These are phyloP conservation scores for Raffaelea arxii DNA, from an alignment of 2,329 filamentous ascomycete species.

Conservation along the genomic window DNA sequence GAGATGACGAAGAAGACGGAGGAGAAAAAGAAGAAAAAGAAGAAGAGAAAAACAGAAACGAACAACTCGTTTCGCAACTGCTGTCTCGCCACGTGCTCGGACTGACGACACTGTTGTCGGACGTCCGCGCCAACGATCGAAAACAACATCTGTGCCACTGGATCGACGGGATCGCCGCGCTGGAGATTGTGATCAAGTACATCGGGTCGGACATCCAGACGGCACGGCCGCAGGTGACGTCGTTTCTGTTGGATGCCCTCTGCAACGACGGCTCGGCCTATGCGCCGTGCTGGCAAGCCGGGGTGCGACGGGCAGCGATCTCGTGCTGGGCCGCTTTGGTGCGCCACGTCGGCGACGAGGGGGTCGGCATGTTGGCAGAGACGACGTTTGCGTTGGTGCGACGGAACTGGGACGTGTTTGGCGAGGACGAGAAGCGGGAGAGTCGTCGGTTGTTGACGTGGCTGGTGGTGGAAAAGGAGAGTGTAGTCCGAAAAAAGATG, in stretches of 20 bases:
- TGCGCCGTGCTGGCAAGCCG: slow-evolving; percentile 10
- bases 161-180: slow-evolving; percentile 50
- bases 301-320: slow-evolving; percentile 68
- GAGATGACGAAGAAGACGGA: slow-evolving; percentile 7
- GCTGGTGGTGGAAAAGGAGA: slow-evolving; percentile 56
- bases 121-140: slow-evolving; percentile 31
- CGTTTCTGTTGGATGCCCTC: slow-evolving; percentile 81
- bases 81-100: slow-evolving; percentile 78
- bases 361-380: slow-evolving; percentile 65
- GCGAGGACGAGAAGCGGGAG: slow-evolving; percentile 45
- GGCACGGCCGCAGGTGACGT: slow-evolving; percentile 84
- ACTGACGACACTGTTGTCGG: slow-evolving; percentile 73
- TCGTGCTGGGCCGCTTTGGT: slow-evolving; percentile 78
- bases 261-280: slow-evolving; percentile 44
- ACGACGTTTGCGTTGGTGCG: slow-evolving; percentile 84
- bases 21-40: slow-evolving; percentile 23
- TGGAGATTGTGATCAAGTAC: slow-evolving; percentile 78
- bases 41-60: slow-evolving; percentile 22
- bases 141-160: slow-evolving; percentile 13
- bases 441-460: slow-evolving; percentile 54
- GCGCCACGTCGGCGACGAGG: slow-evolving; percentile 58
- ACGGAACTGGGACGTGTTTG: slow-evolving; percentile 66
- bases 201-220: slow-evolving; percentile 64
- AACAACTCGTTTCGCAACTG: slow-evolving; percentile 59
- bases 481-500: too few relatives aligned